Evolutionary conservation across 164 flowering plant genomes (phyloP).

Genomic region (Vitis cinerea): DNA sequence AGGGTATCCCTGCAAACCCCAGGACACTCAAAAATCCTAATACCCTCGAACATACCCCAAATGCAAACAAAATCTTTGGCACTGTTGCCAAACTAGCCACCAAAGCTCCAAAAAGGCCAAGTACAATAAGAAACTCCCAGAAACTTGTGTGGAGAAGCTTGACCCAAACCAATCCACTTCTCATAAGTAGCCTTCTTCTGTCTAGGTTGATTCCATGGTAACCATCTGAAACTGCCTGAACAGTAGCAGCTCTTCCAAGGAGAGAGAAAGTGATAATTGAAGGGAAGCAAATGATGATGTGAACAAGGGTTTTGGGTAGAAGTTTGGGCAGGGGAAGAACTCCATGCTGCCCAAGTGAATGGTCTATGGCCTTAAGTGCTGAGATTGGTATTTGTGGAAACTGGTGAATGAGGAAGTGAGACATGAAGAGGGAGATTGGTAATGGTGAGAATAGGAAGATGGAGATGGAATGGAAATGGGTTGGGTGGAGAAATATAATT

Average conservation of each 20-base stretch:
- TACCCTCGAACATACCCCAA: conserved; percentile 19
- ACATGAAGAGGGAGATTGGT: conserved; percentile 32
- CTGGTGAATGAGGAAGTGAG: conserved; percentile 32
- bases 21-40: conserved; percentile 26
- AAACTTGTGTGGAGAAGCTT: conserved; percentile 43
- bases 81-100: conserved; percentile 14
- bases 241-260: conserved; percentile 39
- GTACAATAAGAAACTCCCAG: conserved; percentile 27
- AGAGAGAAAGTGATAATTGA: conserved; percentile 37
- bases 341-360: conserved; percentile 18
- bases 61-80: conserved; percentile 17
- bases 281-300: conserved; percentile 33
- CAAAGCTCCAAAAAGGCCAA: conserved; percentile 25
- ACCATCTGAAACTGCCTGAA: conserved; percentile 35
- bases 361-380: conserved; percentile 11
- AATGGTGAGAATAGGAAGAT: conserved; percentile 41
- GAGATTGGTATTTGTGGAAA: conserved; percentile 24
- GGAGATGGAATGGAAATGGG: conserved; percentile 38
- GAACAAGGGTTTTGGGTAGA: conserved; percentile 29
- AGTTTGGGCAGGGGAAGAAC: conserved; percentile 18
- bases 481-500: conserved; percentile 33
- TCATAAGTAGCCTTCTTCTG: conserved; percentile 26
- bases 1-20: conserved; percentile 23
- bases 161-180: conserved; percentile 31
- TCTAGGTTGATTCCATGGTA: conserved; percentile 30